Conservation (phyloP, 169 alveolate species). For the Cryptosporidium sp. region DNA sequence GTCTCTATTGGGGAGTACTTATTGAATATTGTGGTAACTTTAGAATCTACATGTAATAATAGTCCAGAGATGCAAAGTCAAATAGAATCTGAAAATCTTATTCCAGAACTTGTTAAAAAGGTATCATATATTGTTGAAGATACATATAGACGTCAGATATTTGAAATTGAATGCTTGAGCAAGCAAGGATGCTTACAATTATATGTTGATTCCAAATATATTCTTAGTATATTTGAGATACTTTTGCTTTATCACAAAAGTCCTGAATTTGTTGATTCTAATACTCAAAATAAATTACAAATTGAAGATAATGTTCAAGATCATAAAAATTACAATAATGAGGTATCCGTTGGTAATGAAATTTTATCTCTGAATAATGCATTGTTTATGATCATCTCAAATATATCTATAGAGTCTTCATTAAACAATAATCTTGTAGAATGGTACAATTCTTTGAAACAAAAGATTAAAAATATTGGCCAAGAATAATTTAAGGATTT, state of each 20-base stretch:
- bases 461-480: background rate
- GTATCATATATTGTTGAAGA: conserved; percentile 35
- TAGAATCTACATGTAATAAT: conserved; percentile 37
- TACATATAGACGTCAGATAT: conserved; percentile 43
- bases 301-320: background rate
- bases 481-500: background rate
- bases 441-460: conserved; percentile 26
- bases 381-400: conserved; percentile 11
- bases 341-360: background rate
- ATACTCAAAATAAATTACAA: background rate
- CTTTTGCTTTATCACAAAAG: conserved; percentile 24
- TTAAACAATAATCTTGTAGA: background rate
- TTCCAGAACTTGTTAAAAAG: conserved; percentile 31
- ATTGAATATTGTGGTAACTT: conserved; percentile 36
- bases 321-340: background rate
- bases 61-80: conserved; percentile 13
- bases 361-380: conserved; percentile 2
- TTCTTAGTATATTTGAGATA: conserved; percentile 36
- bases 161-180: conserved; percentile 22
- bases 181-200: conserved; percentile 19
- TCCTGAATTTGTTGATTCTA: conserved; percentile 1
- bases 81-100: conserved; percentile 22
- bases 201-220: conserved; percentile 45
- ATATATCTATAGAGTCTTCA: background rate
- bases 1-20: conserved; percentile 69